Evolutionary conservation across 2,329 filamentous ascomycete species (phyloP).

Genomic region (Aspergillus fumigatus): DNA sequence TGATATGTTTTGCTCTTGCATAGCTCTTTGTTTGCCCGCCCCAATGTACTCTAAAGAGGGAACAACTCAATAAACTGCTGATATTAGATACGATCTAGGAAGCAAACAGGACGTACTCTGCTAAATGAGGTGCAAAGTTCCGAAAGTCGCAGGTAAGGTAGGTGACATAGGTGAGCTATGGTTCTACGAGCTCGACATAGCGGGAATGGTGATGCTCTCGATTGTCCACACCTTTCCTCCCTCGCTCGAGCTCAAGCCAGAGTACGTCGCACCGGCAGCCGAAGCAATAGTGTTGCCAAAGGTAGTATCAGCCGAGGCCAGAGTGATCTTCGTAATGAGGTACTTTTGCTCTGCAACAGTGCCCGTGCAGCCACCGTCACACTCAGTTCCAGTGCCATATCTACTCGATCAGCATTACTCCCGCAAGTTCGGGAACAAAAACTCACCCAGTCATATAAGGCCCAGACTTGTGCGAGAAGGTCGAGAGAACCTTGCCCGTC

Average conservation of each 20-base stretch:
- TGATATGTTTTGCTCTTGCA: not conserved
- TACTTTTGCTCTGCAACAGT: constrained; percentile 39
- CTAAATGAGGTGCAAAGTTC: not conserved
- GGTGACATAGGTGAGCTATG: not conserved
- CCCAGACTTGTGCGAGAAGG: constrained; percentile 32
- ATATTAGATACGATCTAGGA: not conserved
- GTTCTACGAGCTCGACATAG: constrained; percentile 19
- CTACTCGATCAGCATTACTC: constrained; percentile 1
- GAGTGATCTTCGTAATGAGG: constrained; percentile 37
- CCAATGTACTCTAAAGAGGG: not conserved
- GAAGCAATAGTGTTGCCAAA: constrained; percentile 22
- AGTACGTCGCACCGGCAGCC: constrained; percentile 32
- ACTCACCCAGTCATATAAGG: constrained; percentile 34
- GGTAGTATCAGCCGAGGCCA: constrained; percentile 26
- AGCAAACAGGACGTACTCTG: not conserved
- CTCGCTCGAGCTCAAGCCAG: constrained; percentile 28
- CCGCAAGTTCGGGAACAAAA: too few relatives aligned
- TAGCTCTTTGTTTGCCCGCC: not conserved
- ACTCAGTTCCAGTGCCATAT: constrained; percentile 41
- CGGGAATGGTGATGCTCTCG: constrained; percentile 31
- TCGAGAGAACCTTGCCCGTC: constrained; percentile 31
- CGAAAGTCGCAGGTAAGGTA: too few relatives aligned
- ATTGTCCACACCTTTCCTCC: constrained; percentile 38
- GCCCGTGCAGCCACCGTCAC: constrained; percentile 34
- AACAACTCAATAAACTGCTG: not conserved